Percentiles rank a stretch among this genome's conserved stretches.
Conservation (phyloP, 345 rosid species). For the Arabis hirsuta region DNA sequence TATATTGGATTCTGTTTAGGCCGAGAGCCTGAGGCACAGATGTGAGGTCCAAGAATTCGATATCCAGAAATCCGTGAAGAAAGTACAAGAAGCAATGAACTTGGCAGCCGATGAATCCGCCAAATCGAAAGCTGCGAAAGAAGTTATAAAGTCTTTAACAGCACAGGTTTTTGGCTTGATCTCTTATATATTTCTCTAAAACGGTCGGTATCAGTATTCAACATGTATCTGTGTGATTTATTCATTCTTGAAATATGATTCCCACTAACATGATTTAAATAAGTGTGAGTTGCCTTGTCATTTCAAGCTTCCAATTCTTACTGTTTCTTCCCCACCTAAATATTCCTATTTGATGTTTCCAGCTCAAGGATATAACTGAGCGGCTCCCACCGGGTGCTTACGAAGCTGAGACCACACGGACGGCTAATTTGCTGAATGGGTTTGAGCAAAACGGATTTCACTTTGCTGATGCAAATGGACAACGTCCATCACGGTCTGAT, state of each 20-base stretch:
- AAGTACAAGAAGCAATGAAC: conserved; percentile 78
- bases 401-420: conserved; percentile 58
- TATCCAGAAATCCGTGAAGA: conserved; percentile 76
- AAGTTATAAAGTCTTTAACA: conserved; percentile 91
- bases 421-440: conserved; percentile 56
- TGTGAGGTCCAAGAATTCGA: conserved; percentile 90
- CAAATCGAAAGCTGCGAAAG: conserved; percentile 90
- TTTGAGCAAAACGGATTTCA: conserved; percentile 73
- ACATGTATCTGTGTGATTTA: not conserved
- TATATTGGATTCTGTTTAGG: conserved; percentile 49
- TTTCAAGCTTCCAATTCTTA: too few relatives aligned
- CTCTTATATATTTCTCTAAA: conserved; percentile 14
- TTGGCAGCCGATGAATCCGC: conserved; percentile 81
- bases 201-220: not conserved
- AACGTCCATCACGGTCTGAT: conserved; percentile 65
- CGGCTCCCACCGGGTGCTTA: conserved; percentile 72
- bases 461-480: conserved; percentile 61
- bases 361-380: conserved; percentile 94
- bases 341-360: conserved; percentile 18
- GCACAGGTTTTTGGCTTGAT: conserved; percentile 65
- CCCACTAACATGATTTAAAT: not conserved
- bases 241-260: not conserved
- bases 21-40: conserved; percentile 71
- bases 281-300: not conserved
- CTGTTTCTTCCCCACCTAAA: not conserved